These are phyloP conservation scores for Hypoxylon sp. DNA, from an alignment of 2,329 filamentous ascomycete genomes.

Conservation along the genomic window DNA sequence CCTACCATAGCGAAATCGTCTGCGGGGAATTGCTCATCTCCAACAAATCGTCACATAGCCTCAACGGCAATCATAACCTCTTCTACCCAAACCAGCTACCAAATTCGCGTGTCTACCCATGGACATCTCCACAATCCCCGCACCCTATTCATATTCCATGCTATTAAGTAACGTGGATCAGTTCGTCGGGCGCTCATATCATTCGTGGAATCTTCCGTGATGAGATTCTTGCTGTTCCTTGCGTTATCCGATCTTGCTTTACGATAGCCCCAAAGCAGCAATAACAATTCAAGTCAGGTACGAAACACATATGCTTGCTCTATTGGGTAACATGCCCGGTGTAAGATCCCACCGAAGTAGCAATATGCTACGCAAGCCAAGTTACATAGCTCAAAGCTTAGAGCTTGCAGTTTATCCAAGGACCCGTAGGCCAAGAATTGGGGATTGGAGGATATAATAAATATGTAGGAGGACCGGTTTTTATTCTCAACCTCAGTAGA, in stretches of 20 bases:
- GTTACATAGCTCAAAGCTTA: slow-evolving; percentile 30
- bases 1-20: background rate
- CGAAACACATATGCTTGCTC: slow-evolving; percentile 17
- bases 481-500: background rate
- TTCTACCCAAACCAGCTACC: background rate
- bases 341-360: slow-evolving; percentile 41
- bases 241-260: slow-evolving; percentile 24
- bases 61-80: background rate
- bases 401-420: slow-evolving; percentile 31
- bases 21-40: slow-evolving; percentile 20
- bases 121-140: slow-evolving; percentile 32
- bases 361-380: slow-evolving; percentile 34
- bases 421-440: slow-evolving; percentile 24
- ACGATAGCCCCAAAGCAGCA: slow-evolving; percentile 6
- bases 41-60: slow-evolving; percentile 15
- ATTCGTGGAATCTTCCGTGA: slow-evolving; percentile 41
- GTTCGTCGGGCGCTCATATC: background rate
- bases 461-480: slow-evolving; percentile 5
- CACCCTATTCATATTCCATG: slow-evolving; percentile 20
- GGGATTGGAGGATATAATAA: slow-evolving; percentile 36
- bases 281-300: slow-evolving; percentile 13
- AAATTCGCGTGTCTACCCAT: slow-evolving; percentile 13
- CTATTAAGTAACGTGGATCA: slow-evolving; percentile 26
- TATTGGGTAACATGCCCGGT: slow-evolving; percentile 35
- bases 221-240: slow-evolving; percentile 19